Evolutionary conservation across 805 yeast species (phyloP), one percentile per base, ranked within the genome.

Genomic region (Saturnispora besseyi): DNA sequence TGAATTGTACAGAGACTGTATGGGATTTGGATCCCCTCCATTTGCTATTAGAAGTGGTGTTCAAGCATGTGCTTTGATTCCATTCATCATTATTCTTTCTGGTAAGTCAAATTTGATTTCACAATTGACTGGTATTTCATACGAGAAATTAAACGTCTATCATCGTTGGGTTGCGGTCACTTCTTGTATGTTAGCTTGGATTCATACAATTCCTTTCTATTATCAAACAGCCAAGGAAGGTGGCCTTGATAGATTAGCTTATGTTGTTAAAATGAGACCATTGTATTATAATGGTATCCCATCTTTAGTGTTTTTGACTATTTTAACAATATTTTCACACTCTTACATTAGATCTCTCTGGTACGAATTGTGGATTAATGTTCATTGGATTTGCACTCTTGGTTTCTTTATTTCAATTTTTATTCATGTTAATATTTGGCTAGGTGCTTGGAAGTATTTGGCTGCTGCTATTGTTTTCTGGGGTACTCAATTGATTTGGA

Each of bases 21-120:
- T 62, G 4, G 79, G 78, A 0, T 78, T 77, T 60, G 84, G 83
- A 1, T 68, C 79, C 3, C 79, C 82, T n/a, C 83, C 82, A 9
- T 52, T 79, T 33, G 79, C 79, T 0, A 72, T 75, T 1, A 61
- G 83, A 44, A 66, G 81, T 1, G 82, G 82, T 2, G 53, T 76
- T 29, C 71, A 74, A 72, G 71, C 77, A 1, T 63, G 70, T 31
- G 78, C 79, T 0, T 61, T 77, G 42, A 67, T 75, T 7, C 82
- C 83, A 0, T 74, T 76, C 56, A 60, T 77, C 36, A 70, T 71
- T 48, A 64, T 76, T 3, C 57, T 78, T 50, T 71, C 79, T 0
- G 82, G 83, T 2, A 78, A 79, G 59, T 59, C 76, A 5, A 79
- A 78, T 57, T 55, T 76, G 48, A 69, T 78, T 40, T 68, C 77